phyloP scores from a whole-genome alignment of 2,329 filamentous ascomycete species.

The Penicillium decumbens region DNA sequence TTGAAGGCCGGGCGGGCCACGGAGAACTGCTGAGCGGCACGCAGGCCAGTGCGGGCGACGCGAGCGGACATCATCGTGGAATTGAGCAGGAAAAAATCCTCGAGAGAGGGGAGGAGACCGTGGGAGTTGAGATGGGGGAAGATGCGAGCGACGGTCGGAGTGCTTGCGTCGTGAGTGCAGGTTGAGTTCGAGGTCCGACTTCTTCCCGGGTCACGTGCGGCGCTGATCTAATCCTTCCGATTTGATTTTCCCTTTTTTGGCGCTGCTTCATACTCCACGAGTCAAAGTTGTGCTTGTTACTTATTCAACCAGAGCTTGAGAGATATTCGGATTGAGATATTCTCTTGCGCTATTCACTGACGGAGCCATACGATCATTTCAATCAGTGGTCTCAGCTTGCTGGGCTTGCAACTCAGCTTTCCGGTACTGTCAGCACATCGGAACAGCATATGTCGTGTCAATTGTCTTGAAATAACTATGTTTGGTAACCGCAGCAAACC shows the following conservation, averaged over 20 bases:
- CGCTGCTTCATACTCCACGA: neutral
- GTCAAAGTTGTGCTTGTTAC: neutral
- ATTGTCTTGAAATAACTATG: neutral
- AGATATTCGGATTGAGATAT: neutral
- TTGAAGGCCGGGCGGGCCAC: slow-evolving; percentile 39
- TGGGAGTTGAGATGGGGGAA: slow-evolving; percentile 22
- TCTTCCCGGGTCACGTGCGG: slow-evolving; percentile 25
- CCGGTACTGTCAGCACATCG: neutral
- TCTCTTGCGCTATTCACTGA: neutral
- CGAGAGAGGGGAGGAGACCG: slow-evolving; percentile 17
- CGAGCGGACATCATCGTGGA: slow-evolving; percentile 53
- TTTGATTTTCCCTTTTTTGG: neutral
- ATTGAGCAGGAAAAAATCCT: slow-evolving; percentile 23
- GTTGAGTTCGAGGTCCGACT: slow-evolving; percentile 26
- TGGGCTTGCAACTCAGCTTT: neutral
- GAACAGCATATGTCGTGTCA: neutral
- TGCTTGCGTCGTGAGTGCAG: slow-evolving; percentile 22
- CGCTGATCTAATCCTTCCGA: slow-evolving; percentile 10
- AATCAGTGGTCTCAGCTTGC: neutral
- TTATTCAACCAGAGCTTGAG: neutral
- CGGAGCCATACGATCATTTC: neutral
- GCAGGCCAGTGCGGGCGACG: slow-evolving; percentile 54
- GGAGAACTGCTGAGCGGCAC: slow-evolving; percentile 47
- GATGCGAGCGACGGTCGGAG: slow-evolving; percentile 25
- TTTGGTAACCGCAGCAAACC: neutral